phyloP scores from a whole-genome alignment of 2,329 filamentous ascomycete genomes.

The Trichoderma hamatum region DNA sequence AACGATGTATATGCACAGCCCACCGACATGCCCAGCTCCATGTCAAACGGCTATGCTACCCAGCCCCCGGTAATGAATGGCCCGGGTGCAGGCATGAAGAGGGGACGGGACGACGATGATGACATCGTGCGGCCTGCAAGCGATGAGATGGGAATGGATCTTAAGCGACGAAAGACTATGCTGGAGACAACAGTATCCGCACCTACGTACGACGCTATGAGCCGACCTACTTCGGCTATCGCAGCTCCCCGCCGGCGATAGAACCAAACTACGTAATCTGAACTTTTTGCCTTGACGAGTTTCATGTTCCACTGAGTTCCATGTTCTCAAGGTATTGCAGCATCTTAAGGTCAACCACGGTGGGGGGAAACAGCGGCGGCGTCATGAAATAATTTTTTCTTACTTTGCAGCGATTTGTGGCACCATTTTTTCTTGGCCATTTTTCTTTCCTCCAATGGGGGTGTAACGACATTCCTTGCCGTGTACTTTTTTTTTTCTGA shows the following conservation, averaged over 20 bases:
- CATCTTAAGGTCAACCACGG: slow-evolving; percentile 23
- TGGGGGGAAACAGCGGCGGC: slow-evolving; percentile 23
- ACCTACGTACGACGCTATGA: slow-evolving; percentile 54
- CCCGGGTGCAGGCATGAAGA: slow-evolving; percentile 48
- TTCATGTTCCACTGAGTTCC: slow-evolving; percentile 25
- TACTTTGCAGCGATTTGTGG: slow-evolving; percentile 27
- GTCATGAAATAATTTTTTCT: slow-evolving; percentile 27
- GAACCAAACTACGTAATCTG: slow-evolving; percentile 22
- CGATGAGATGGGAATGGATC: slow-evolving; percentile 55
- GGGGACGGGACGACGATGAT: slow-evolving; percentile 62
- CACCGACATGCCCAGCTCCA: slow-evolving; percentile 57
- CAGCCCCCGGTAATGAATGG: slow-evolving; percentile 70
- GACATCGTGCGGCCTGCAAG: slow-evolving; percentile 62
- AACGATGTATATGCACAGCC: slow-evolving; percentile 73
- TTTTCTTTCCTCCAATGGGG: background rate
- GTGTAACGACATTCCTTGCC: slow-evolving; percentile 30
- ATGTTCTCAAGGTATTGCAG: slow-evolving; percentile 26
- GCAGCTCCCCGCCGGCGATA: slow-evolving; percentile 47
- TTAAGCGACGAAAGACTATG: slow-evolving; percentile 81
- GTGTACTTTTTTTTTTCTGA: slow-evolving; percentile 29
- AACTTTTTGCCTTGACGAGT: slow-evolving; percentile 26
- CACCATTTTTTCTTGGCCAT: slow-evolving; percentile 22
- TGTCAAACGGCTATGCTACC: slow-evolving; percentile 66
- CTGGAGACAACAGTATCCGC: slow-evolving; percentile 60
- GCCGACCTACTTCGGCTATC: slow-evolving; percentile 51